phyloP scores from a whole-genome alignment of 768 basidiomycete genomes.

The Naematelia aurantialba region DNA sequence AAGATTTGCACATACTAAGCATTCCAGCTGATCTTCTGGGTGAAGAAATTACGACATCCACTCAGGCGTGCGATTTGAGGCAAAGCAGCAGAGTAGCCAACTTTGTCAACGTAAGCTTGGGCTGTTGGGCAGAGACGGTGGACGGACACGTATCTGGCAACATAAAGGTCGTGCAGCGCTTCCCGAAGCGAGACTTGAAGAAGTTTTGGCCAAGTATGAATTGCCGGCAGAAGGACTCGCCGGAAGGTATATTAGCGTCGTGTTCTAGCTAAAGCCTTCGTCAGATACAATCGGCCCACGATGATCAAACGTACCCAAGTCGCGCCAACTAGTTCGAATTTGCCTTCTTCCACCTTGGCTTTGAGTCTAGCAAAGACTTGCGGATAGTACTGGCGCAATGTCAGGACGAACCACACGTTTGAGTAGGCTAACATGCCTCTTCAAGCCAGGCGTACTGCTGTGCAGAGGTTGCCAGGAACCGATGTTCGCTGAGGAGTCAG shows the following conservation, averaged over 20 bases:
- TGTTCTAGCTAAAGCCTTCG: conserved; percentile 49
- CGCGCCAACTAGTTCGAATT: conserved; percentile 79
- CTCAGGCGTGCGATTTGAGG: conserved; percentile 74
- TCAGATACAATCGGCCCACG: background rate
- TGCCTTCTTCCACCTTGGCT: conserved; percentile 66
- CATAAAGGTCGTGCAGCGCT: conserved; percentile 48
- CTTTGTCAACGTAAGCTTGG: conserved; percentile 58
- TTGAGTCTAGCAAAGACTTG: conserved; percentile 74
- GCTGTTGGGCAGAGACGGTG: background rate
- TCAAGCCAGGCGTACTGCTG: conserved; percentile 96
- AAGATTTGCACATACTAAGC: conserved; percentile 13
- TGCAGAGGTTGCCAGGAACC: conserved; percentile 62
- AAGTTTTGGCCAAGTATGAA: conserved; percentile 86
- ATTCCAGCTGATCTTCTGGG: conserved; percentile 84
- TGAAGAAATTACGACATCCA: conserved; percentile 93
- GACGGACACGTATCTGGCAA: conserved; percentile 44
- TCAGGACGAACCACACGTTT: background rate
- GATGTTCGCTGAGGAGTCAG: conserved; percentile 59
- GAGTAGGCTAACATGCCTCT: background rate
- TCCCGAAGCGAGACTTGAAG: conserved; percentile 59
- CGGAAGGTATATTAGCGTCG: conserved; percentile 79
- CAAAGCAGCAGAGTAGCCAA: conserved; percentile 82
- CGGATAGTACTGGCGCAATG: conserved; percentile 63
- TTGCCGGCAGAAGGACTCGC: conserved; percentile 85
- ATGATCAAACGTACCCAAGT: conserved; percentile 60